Percentiles rank a stretch among this genome's conserved stretches.
These are phyloP conservation scores for Exserohilum rostratum DNA, from an alignment of 2,329 filamentous ascomycete genomes.

Conservation along the genomic window DNA sequence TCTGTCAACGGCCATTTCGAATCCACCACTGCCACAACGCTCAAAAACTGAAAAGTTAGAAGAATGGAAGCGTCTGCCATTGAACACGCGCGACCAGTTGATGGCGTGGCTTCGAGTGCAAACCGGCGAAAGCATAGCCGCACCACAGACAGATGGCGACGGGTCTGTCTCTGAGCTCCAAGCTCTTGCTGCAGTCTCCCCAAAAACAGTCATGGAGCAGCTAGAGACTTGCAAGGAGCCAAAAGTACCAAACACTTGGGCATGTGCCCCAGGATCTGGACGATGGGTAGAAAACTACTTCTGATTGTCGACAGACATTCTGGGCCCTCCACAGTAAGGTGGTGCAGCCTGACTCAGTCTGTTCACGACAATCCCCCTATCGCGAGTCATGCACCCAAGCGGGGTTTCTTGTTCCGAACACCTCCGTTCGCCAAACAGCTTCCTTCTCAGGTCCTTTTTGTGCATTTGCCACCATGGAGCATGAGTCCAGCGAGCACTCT, in stretches of 20 bases:
- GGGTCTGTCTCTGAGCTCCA: not conserved
- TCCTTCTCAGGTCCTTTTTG: not conserved
- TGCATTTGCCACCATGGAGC: slow-evolving; percentile 9
- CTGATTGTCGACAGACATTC: not conserved
- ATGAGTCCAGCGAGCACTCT: slow-evolving; percentile 7
- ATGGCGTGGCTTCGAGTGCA: slow-evolving; percentile 27
- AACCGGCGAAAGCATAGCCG: slow-evolving; percentile 8
- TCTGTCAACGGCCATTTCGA: not conserved
- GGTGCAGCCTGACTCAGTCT: not conserved
- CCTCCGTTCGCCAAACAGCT: not conserved
- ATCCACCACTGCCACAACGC: slow-evolving; percentile 4
- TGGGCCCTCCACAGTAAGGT: no score
- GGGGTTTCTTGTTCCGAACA: slow-evolving; percentile 1
- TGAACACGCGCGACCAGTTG: slow-evolving; percentile 28
- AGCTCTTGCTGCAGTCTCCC: not conserved
- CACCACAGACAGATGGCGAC: not conserved
- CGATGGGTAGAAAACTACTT: slow-evolving; percentile 10
- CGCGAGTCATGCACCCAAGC: not conserved
- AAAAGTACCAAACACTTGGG: not conserved
- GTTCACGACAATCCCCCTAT: not conserved
- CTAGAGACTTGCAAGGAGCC: slow-evolving; percentile 3
- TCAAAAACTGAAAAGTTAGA: slow-evolving; percentile 32
- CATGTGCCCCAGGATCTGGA: not conserved
- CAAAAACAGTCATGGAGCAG: not conserved
- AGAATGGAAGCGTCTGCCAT: slow-evolving; percentile 31